Percentiles rank a stretch among this genome's conserved stretches.
Conservation (phyloP, 139 green algal species). For the Tetradesmus lagerheimii region DNA sequence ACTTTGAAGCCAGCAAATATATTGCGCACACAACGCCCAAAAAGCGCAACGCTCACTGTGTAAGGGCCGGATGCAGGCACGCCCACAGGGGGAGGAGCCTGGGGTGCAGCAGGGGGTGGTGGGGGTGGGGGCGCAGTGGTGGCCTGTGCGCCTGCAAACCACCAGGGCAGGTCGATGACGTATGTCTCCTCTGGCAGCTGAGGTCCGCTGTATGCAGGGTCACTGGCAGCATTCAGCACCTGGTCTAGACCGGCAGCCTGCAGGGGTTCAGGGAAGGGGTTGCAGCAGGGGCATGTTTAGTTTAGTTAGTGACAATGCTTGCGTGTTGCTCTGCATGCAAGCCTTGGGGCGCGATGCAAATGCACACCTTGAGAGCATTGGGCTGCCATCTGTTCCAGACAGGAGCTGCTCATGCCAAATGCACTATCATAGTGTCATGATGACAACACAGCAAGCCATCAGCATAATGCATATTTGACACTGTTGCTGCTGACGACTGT, state of each 20-base stretch:
- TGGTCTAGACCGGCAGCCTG: slow-evolving; percentile 56
- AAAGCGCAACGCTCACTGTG: slow-evolving; percentile 54
- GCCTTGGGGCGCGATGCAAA: too few relatives aligned
- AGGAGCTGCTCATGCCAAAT: too few relatives aligned
- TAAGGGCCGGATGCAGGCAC: slow-evolving; percentile 65
- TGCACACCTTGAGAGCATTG: too few relatives aligned
- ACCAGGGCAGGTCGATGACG: slow-evolving; percentile 49
- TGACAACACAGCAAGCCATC: too few relatives aligned
- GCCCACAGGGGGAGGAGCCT: slow-evolving; percentile 50
- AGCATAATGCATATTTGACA: too few relatives aligned
- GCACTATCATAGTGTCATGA: too few relatives aligned
- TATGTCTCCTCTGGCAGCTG: slow-evolving; percentile 27
- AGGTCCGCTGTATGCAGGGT: slow-evolving; percentile 58
- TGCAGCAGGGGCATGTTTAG: neutral
- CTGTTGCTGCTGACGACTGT: too few relatives aligned
- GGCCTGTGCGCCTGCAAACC: slow-evolving; percentile 48
- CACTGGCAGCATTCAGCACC: slow-evolving; percentile 41
- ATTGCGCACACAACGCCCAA: neutral
- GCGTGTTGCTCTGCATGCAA: too few relatives aligned
- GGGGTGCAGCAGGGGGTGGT: neutral
- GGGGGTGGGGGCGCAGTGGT: slow-evolving; percentile 42
- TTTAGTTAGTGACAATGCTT: too few relatives aligned
- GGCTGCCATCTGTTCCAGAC: too few relatives aligned
- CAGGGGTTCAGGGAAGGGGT: neutral
- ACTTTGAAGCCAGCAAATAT: neutral